Evolutionary conservation across 305 asterid genomes (phyloP), one percentile per base, ranked within the genome.

Genomic region (Solanum hybrid): DNA sequence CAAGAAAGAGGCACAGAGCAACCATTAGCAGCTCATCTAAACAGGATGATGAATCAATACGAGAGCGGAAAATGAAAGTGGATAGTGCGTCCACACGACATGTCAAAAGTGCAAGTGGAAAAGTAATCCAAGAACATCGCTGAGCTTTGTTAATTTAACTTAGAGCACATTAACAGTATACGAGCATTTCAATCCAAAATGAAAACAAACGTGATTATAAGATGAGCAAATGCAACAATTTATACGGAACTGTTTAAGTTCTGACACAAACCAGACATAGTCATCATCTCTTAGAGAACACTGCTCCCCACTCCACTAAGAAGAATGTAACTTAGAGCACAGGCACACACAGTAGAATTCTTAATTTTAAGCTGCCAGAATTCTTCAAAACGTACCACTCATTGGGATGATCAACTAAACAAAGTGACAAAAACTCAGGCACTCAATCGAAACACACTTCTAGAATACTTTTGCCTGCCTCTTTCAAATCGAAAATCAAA

Each of bases 1-100:
- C 90, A 90, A 86, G 91, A 89, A 87, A 56, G 87, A 75, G 45
- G 88, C 91, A 89, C 82, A 66, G 86, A 71, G 45, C 76, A 51
- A 31, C 22, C 22, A 51, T 84, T 84, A 84, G 22, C 7, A 31
- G 87, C 75, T 51, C 38, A 51, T 29, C 9, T 31, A 51, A 51
- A 84, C 75, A 11, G 32, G 87, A 84, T 51, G 87, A 84, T 51
- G 87, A 51, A 56, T 51, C 87, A 31, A 7, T 31, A 85, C 12
- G 5, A 84, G 31, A 51, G 22, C 2, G 29, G 17, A 29, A 45
- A 84, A 10, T 9, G 73, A 17, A 84, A 84, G 45, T 10, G 37
- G 87, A 31, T 31, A 45, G 40, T 84, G 75, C 2, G 19, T 31
- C 73, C 75, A 19, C 42, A 22, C 10, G 22, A 51, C 7, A 56